phyloP scores from a whole-genome alignment of 2,329 filamentous ascomycete genomes.

The Onygenales sp. region DNA sequence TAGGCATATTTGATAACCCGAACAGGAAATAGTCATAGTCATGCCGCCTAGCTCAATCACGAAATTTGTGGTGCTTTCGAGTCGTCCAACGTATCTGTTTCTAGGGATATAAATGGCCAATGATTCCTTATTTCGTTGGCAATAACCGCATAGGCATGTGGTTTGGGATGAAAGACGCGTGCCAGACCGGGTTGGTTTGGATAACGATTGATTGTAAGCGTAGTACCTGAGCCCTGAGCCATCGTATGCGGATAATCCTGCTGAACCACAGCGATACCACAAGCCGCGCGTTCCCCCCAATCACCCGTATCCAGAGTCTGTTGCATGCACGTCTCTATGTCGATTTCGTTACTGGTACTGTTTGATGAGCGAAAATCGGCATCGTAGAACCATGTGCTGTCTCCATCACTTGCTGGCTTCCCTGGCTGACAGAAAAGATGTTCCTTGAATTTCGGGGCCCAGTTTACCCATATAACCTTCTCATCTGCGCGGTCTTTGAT shows the following conservation, averaged over 20 bases:
- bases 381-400: conserved; percentile 21
- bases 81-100: neutral
- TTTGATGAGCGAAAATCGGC: conserved; percentile 8
- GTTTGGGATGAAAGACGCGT: conserved; percentile 18
- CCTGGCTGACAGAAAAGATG: conserved; percentile 20
- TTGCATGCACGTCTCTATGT: conserved; percentile 4
- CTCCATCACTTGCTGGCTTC: conserved; percentile 3
- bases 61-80: no score
- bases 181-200: conserved; percentile 7
- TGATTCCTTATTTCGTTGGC: conserved; percentile 10
- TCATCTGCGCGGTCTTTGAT: conserved; percentile 14
- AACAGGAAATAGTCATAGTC: neutral
- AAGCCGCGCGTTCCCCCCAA: conserved; percentile 7
- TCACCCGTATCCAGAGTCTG: conserved; percentile 1
- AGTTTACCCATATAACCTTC: conserved; percentile 15
- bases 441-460: conserved; percentile 15
- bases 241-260: conserved; percentile 4
- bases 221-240: neutral
- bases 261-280: conserved; percentile 7
- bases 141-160: conserved; percentile 17
- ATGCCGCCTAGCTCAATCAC: no score
- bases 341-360: neutral
- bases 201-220: neutral
- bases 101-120: conserved; percentile 3
- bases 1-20: neutral